Evolutionary conservation across 1,284 basidiomycete species (phyloP).

Genomic region (Melampsora americana): DNA sequence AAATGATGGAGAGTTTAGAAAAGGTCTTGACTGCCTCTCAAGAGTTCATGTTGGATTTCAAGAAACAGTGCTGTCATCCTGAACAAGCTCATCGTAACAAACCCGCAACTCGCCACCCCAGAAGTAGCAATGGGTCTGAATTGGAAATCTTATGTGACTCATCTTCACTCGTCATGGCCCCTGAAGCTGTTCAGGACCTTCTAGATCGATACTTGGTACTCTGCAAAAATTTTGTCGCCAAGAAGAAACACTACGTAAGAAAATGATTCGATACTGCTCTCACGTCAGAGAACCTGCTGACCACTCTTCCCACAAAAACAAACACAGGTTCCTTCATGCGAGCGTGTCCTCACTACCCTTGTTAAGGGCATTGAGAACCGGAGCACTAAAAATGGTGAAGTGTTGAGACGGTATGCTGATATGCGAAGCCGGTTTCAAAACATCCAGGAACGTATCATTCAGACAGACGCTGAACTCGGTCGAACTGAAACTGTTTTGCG

Average conservation of each 20-base stretch:
- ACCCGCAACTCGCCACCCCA: background rate
- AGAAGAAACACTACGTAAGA: slow-evolving; percentile 38
- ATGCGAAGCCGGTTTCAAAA: slow-evolving; percentile 16
- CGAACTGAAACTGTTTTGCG: slow-evolving; percentile 9
- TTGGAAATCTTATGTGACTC: background rate
- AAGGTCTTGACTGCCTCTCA: slow-evolving; percentile 49
- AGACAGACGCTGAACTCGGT: background rate
- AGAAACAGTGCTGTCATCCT: slow-evolving; percentile 36
- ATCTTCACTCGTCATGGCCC: slow-evolving; percentile 2
- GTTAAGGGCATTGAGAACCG: slow-evolving; percentile 34
- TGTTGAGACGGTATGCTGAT: slow-evolving; percentile 23
- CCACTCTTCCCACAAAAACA: background rate
- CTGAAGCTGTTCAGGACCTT: slow-evolving; percentile 10
- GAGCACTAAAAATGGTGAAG: slow-evolving; percentile 36
- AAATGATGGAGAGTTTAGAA: slow-evolving; percentile 53
- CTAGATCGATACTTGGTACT: slow-evolving; percentile 15
- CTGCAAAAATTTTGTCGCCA: slow-evolving; percentile 37
- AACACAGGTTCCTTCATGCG: slow-evolving; percentile 30
- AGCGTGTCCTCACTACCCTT: slow-evolving; percentile 31
- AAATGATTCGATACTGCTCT: background rate
- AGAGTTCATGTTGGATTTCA: slow-evolving; percentile 48
- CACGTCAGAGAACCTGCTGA: background rate
- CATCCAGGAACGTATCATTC: slow-evolving; percentile 23
- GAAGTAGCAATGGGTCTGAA: background rate
- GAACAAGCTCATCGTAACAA: background rate